A percentile compares a stretch with the other conserved stretches of the same genome.
Conservation (phyloP, 1,139 yeast species). For the Zygosaccharomyces pseudobailii region DNA sequence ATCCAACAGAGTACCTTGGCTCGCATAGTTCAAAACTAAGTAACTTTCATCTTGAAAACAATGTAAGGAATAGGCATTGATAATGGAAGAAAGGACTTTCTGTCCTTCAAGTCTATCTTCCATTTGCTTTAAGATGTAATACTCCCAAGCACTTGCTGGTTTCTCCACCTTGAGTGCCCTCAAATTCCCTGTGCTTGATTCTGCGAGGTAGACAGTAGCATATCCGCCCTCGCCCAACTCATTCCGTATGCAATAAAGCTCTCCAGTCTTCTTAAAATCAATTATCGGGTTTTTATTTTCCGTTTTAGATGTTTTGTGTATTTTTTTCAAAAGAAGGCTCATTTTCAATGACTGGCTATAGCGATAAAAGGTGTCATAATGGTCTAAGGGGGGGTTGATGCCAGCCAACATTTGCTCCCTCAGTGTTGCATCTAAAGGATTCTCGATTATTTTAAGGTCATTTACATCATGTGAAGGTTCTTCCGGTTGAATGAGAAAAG, state of each 20-base stretch:
- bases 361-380: conserved; percentile 33
- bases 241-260: conserved; percentile 51
- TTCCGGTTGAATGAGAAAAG: conserved; percentile 28
- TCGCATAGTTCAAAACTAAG: conserved; percentile 60
- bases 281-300: conserved; percentile 37
- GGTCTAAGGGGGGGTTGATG: conserved; percentile 32
- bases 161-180: conserved; percentile 71
- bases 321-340: conserved; percentile 37
- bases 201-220: conserved; percentile 74
- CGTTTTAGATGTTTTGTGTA: conserved; percentile 36
- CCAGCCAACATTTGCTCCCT: conserved; percentile 18
- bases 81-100: conserved; percentile 39
- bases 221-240: conserved; percentile 77
- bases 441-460: conserved; percentile 1
- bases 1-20: conserved; percentile 74
- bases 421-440: conserved; percentile 23
- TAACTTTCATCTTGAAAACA: conserved; percentile 70
- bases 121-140: conserved; percentile 59
- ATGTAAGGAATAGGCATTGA: conserved; percentile 51
- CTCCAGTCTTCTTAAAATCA: conserved; percentile 40
- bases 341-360: conserved; percentile 34
- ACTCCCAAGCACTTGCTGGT: conserved; percentile 79
- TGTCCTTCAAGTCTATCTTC: conserved; percentile 35
- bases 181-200: conserved; percentile 52
- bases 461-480: not conserved